Base-by-base conservation (phyloP, 1,284 basidiomycete species). In the Papiliotrema terrestris region DNA sequence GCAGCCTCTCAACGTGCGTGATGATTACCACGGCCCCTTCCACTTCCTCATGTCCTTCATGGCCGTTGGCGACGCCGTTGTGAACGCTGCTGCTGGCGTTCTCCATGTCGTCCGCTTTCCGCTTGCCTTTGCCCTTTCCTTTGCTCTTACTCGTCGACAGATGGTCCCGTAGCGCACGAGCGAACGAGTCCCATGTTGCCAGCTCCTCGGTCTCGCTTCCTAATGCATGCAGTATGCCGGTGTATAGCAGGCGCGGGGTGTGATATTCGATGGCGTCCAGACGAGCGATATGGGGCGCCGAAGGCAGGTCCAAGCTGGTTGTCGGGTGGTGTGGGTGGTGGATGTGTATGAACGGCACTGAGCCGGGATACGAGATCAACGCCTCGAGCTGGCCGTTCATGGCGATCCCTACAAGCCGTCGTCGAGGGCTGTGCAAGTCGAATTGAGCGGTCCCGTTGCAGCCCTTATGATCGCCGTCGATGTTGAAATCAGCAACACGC, bases 301-400 rank as follows among this genome's bases (percentile, higher is more conserved):
- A n/a, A 23, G 39, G 46, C 20, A 51, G 39, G 47, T 44, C 26
- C 45, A 49, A 46, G 13, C 63, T 45, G 13, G 62, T 38, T 78
- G 79, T 9, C 76, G 77, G 22, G 81, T 82, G 62, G 78, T 79
- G 42, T 5, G 83, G 79, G 71, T 89, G 86, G 59, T 86, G 83
- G 32, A 90, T 69, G 71, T 85, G 86, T 57, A 89, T 80, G 70
- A 89, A 89, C 0, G 84, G 79, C 2, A 86, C 85, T 2, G 85
- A 80, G 52, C 74, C 56, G 2, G 63, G 53, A 77, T 2, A 78
- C 72, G 80, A 78, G 11, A 86, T 71, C 11, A 87, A 79, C 19
- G 50, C 51, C 8, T 47, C 32, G 14, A 68, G 54, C 8, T 46
- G 43, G 4, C 22, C 39, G 3, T 36, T 38, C 58, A 55, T 58